Percentiles rank a stretch among this genome's conserved stretches.
These are phyloP conservation scores for Kregervanrija pseudodelftensis DNA, from an alignment of 805 yeast species.

Conservation along the genomic window DNA sequence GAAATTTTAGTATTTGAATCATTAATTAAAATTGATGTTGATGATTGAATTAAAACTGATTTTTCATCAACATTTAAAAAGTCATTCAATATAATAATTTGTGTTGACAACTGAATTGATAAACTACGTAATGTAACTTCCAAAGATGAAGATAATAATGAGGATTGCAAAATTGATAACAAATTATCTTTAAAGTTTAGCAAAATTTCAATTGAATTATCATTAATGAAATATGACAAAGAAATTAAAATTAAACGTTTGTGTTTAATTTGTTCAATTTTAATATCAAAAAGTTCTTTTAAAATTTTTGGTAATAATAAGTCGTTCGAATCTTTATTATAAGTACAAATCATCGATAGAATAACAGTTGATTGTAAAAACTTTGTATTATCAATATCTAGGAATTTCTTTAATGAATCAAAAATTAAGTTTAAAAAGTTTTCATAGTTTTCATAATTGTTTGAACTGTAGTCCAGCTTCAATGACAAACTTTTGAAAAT, in stretches of 20 bases:
- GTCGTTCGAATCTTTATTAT: conserved; percentile 40
- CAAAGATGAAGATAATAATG: conserved; percentile 56
- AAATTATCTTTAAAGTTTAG: conserved; percentile 55
- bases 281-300: conserved; percentile 30
- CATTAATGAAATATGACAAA: conserved; percentile 8
- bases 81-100: conserved; percentile 41
- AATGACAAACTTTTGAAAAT: conserved; percentile 38
- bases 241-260: conserved; percentile 8
- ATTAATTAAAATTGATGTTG: conserved; percentile 54
- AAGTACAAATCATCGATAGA: conserved; percentile 47
- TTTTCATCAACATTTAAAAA: conserved; percentile 31
- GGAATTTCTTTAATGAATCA: conserved; percentile 36
- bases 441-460: not conserved
- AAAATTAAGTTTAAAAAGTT: conserved; percentile 23
- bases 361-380: conserved; percentile 57
- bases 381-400: conserved; percentile 43
- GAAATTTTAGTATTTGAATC: conserved; percentile 46
- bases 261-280: conserved; percentile 8
- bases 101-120: conserved; percentile 57
- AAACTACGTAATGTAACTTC: conserved; percentile 66
- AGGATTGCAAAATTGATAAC: conserved; percentile 58
- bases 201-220: conserved; percentile 20
- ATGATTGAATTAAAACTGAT: conserved; percentile 43
- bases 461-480: conserved; percentile 14
- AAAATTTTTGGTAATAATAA: conserved; percentile 39